phyloP scores from a whole-genome alignment of 441 rosid genomes.

The Erysimum cheiri region DNA sequence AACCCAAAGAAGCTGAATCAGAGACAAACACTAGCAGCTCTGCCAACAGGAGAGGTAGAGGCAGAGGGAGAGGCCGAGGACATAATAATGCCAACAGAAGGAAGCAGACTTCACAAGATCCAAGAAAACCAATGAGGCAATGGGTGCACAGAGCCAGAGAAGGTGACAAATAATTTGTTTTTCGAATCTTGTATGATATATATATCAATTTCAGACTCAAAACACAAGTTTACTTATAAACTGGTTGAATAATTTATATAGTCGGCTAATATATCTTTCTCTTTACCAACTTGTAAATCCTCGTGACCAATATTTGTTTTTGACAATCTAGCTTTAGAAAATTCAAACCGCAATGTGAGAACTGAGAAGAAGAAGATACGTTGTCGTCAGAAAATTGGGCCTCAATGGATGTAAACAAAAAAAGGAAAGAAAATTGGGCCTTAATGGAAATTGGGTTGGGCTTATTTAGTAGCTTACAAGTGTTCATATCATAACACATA shows the following conservation, averaged over 20 bases:
- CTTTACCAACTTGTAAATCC: slow-evolving; percentile 8
- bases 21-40: slow-evolving; percentile 49
- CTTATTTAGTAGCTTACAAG: neutral
- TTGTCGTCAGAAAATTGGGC: neutral
- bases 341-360: neutral
- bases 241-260: neutral
- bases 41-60: slow-evolving; percentile 46
- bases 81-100: slow-evolving; percentile 24
- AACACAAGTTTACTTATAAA: slow-evolving; percentile 19
- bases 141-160: slow-evolving; percentile 43
- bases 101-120: slow-evolving; percentile 39
- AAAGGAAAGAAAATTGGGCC: neutral
- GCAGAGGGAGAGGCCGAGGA: slow-evolving; percentile 42
- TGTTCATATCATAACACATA: neutral
- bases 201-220: slow-evolving; percentile 21
- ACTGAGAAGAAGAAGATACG: neutral
- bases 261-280: neutral
- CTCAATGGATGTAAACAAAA: neutral
- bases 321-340: neutral
- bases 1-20: slow-evolving; percentile 29
- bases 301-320: neutral
- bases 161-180: slow-evolving; percentile 31
- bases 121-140: slow-evolving; percentile 37
- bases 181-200: slow-evolving; percentile 12
- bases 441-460: neutral